Evolutionary conservation across 495 filamentous ascomycete genomes (phyloP).

Genomic region (Talaromyces proteolyticus): DNA sequence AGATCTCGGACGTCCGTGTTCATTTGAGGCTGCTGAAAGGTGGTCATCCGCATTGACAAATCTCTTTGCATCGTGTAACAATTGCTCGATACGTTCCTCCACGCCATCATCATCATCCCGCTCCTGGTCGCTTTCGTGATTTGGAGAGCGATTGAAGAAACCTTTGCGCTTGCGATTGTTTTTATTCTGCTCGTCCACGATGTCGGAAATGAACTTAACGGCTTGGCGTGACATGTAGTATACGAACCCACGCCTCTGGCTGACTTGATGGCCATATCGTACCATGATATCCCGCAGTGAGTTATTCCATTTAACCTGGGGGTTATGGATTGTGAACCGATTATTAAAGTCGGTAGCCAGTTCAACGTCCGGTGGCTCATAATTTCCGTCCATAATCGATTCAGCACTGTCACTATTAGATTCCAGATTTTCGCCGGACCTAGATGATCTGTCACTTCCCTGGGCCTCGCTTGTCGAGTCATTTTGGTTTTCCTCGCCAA

Average conservation of each 20-base stretch:
- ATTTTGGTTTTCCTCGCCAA: slow-evolving; percentile 26
- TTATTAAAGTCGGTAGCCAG: slow-evolving; percentile 94
- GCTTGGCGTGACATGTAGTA: slow-evolving; percentile 96
- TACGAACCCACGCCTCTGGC: slow-evolving; percentile 90
- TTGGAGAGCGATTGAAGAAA: slow-evolving; percentile 13
- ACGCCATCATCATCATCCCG: slow-evolving; percentile 60
- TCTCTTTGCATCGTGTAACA: slow-evolving; percentile 78
- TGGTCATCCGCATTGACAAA: slow-evolving; percentile 65
- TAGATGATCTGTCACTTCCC: slow-evolving; percentile 39
- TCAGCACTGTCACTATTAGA: slow-evolving; percentile 32
- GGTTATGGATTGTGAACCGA: slow-evolving; percentile 94
- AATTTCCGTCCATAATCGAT: slow-evolving; percentile 33
- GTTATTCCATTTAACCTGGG: slow-evolving; percentile 98
- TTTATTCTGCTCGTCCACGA: slow-evolving; percentile 86
- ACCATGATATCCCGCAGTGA: slow-evolving; percentile 91
- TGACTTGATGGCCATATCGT: slow-evolving; percentile 95
- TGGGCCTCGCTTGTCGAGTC: slow-evolving; percentile 28
- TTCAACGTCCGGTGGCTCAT: slow-evolving; percentile 46
- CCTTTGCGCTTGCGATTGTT: slow-evolving; percentile 44
- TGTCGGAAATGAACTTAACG: slow-evolving; percentile 96
- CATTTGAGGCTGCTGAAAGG: slow-evolving; percentile 22
- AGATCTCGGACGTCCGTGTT: slow-evolving; percentile 18
- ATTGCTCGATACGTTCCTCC: slow-evolving; percentile 79
- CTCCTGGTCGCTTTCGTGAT: slow-evolving; percentile 28
- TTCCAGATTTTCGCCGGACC: slow-evolving; percentile 42